Evolutionary conservation across 2,329 filamentous ascomycete genomes (phyloP).

Genomic region (Hypoxylon sp.): DNA sequence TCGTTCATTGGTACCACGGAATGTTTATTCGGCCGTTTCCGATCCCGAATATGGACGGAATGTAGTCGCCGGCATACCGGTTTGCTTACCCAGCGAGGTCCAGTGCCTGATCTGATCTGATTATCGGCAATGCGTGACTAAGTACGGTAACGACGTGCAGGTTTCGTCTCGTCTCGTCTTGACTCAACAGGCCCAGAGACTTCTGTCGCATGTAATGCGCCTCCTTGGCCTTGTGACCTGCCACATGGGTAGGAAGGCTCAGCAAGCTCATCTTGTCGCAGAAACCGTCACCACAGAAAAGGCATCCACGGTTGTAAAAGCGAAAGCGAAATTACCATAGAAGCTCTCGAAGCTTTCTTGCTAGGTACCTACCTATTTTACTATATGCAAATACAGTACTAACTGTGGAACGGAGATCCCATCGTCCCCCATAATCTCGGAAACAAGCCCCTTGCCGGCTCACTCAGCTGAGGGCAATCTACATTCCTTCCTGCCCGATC

Average conservation of each 20-base stretch:
- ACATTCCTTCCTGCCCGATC: slow-evolving; percentile 32
- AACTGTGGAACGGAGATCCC: background rate
- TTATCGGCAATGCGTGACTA: slow-evolving; percentile 15
- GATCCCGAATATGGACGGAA: slow-evolving; percentile 5
- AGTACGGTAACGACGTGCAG: slow-evolving; percentile 7
- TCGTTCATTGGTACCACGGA: slow-evolving; percentile 9
- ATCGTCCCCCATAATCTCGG: background rate
- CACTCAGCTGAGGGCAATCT: slow-evolving; percentile 32
- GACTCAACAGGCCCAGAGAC: background rate
- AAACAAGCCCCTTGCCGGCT: slow-evolving; percentile 20
- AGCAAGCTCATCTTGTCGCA: background rate
- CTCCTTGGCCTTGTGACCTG: slow-evolving; percentile 6
- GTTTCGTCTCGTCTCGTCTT: background rate
- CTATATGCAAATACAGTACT: background rate
- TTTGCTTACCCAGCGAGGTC: background rate
- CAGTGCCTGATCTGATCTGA: slow-evolving; percentile 24
- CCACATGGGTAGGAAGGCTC: slow-evolving; percentile 15
- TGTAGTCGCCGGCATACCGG: background rate
- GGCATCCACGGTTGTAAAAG: background rate
- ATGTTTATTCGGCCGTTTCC: slow-evolving; percentile 32
- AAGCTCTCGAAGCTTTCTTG: background rate
- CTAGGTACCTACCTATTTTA: background rate
- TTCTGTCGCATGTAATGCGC: background rate
- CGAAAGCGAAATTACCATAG: background rate
- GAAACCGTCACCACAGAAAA: background rate